These are phyloP conservation scores for Gossypium ekmanianum DNA, from an alignment of 345 rosid genomes.

Conservation along the genomic window DNA sequence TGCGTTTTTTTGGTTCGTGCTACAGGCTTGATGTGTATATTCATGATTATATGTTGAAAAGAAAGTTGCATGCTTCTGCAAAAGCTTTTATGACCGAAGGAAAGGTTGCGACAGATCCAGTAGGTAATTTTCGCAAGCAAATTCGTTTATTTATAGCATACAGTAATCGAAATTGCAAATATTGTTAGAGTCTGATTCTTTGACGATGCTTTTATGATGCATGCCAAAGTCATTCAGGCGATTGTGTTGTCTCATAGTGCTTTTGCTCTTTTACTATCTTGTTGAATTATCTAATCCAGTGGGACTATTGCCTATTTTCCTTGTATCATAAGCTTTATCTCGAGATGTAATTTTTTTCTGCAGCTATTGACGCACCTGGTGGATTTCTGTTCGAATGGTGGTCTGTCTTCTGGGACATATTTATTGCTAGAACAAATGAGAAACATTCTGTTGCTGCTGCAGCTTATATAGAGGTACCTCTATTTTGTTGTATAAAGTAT, in stretches of 20 bases:
- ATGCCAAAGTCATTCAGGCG: no score
- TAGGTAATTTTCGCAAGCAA: constrained; percentile 39
- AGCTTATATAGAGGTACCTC: constrained; percentile 59
- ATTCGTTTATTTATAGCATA: no score
- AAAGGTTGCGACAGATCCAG: constrained; percentile 65
- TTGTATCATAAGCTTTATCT: no score
- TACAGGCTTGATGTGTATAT: constrained; percentile 72
- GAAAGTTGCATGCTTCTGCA: constrained; percentile 61
- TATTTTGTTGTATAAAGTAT: no score
- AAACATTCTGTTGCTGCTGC: constrained; percentile 66
- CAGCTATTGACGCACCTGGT: constrained; percentile 74
- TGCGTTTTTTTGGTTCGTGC: neutral
- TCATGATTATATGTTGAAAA: constrained; percentile 65
- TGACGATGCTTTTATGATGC: no score
- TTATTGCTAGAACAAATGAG: constrained; percentile 68
- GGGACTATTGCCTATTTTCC: no score
- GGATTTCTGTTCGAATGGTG: constrained; percentile 84
- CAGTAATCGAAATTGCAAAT: no score
- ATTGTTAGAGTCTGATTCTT: no score
- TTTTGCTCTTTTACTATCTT: no score
- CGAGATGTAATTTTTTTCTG: constrained; percentile 14
- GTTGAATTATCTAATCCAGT: no score
- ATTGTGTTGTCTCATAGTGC: no score
- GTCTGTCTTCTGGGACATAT: constrained; percentile 81
- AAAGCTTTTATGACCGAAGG: constrained; percentile 70